These are phyloP conservation scores for Ophiostoma pallidulum DNA, from an alignment of 2,329 filamentous ascomycete species.

Conservation along the genomic window DNA sequence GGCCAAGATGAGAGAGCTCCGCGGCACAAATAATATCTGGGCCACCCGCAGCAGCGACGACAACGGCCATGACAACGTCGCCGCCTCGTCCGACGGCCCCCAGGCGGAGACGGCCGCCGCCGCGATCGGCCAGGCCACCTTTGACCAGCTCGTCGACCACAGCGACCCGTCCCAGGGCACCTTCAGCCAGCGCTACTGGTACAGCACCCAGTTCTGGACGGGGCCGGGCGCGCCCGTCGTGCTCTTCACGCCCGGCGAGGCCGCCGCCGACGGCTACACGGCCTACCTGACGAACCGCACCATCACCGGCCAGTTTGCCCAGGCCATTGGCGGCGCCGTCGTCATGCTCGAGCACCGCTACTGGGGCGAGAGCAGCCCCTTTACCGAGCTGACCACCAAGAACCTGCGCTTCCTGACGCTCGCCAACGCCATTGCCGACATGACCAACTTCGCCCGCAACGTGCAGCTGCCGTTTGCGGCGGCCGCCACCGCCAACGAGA, in stretches of 20 bases:
- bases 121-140: constrained; percentile 15
- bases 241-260: constrained; percentile 33
- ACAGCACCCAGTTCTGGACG: constrained; percentile 30
- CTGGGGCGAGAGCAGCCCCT: constrained; percentile 33
- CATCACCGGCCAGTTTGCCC: constrained; percentile 29
- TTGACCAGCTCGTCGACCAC: constrained; percentile 35
- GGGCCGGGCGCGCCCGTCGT: constrained; percentile 32
- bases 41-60: background rate
- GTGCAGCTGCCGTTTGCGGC: constrained; percentile 43
- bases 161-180: constrained; percentile 30
- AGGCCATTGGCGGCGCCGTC: constrained; percentile 31
- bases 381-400: constrained; percentile 25
- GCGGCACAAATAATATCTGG: constrained; percentile 11
- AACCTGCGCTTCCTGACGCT: constrained; percentile 32
- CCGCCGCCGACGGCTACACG: constrained; percentile 25
- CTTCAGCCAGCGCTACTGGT: constrained; percentile 34
- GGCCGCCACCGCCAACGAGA: no score
- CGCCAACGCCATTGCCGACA: constrained; percentile 32
- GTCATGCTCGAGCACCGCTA: constrained; percentile 35
- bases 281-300: constrained; percentile 41
- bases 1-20: background rate
- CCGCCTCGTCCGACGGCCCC: no score
- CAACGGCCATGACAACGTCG: background rate
- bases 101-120: background rate
- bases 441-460: constrained; percentile 32